Percentiles rank a stretch among this genome's conserved stretches.
phyloP scores from a whole-genome alignment of 1,139 yeast genomes.

The Blastobotrys persicus region DNA sequence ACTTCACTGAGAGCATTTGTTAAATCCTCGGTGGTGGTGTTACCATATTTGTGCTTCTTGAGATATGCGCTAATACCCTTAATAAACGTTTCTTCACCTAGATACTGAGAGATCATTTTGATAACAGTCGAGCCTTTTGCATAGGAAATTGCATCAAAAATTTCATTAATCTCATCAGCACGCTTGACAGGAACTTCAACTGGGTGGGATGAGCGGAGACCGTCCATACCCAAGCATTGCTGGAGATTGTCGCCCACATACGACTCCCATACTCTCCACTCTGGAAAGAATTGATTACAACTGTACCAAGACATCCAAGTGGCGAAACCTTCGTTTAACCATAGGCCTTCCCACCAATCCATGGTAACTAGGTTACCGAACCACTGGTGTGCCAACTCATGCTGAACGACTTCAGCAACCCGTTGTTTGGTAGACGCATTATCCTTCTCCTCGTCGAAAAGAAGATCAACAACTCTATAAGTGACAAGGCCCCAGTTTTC shows the following conservation, averaged over 20 bases:
- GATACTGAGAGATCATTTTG: conserved; percentile 66
- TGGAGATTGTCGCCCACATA: conserved; percentile 64
- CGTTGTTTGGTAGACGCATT: conserved; percentile 53
- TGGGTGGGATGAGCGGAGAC: conserved; percentile 73
- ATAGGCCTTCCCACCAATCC: conserved; percentile 85
- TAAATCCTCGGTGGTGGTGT: conserved; percentile 60
- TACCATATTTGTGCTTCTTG: conserved; percentile 52
- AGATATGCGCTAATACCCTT: conserved; percentile 69
- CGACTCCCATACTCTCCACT: conserved; percentile 67
- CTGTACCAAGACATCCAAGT: conserved; percentile 77
- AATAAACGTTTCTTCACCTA: conserved; percentile 64
- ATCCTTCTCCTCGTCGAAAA: conserved; percentile 55
- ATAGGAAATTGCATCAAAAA: conserved; percentile 75
- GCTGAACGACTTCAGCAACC: conserved; percentile 77
- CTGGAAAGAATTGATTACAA: conserved; percentile 62
- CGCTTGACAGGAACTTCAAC: conserved; percentile 71
- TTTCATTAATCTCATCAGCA: conserved; percentile 74
- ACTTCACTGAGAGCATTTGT: conserved; percentile 58
- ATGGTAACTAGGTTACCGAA: conserved; percentile 79
- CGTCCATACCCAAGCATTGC: conserved; percentile 62
- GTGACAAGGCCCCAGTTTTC: conserved; percentile 79
- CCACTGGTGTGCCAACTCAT: conserved; percentile 84
- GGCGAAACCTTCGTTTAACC: conserved; percentile 84
- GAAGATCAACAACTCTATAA: conserved; percentile 65
- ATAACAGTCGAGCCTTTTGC: conserved; percentile 74